Conservation (phyloP, 169 alveolate genomes). For the Amoebophrya sp. region DNA sequence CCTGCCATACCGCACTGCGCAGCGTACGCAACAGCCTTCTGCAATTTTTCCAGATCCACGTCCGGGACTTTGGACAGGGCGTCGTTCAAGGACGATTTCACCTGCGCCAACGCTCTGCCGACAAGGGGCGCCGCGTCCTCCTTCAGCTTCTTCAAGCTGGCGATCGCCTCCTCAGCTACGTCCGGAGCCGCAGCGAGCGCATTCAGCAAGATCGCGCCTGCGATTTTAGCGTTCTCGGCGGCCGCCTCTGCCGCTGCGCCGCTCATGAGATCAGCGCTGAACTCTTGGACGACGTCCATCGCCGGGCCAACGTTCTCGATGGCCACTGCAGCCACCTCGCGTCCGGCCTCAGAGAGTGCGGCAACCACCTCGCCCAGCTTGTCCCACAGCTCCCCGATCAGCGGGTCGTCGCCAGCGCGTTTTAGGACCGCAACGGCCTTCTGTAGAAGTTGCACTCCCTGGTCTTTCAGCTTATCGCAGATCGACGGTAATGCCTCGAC, state of each 20-base stretch:
- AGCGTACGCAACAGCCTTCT: background rate
- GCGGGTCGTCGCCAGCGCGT: background rate
- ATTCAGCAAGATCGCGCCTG: background rate
- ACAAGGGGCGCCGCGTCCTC: background rate
- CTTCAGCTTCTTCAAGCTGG: background rate
- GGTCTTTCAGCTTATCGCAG: background rate
- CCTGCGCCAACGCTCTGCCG: slow-evolving; percentile 9
- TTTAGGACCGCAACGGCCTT: background rate
- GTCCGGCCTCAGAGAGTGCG: background rate
- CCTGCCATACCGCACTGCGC: slow-evolving; percentile 13
- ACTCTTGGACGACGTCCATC: slow-evolving; percentile 7
- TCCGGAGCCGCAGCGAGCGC: background rate
- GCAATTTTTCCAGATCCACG: background rate
- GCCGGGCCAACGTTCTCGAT: background rate
- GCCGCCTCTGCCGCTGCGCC: slow-evolving; percentile 22
- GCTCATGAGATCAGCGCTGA: background rate
- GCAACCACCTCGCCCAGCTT: background rate
- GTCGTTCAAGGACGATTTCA: background rate
- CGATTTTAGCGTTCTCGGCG: background rate
- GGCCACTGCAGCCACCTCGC: slow-evolving; percentile 3
- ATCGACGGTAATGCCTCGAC: background rate
- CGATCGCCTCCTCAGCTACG: slow-evolving; percentile 5
- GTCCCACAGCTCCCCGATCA: slow-evolving; percentile 7
- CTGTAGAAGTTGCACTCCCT: background rate
- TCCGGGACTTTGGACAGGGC: background rate